Evolutionary conservation across 2,329 filamentous ascomycete genomes (phyloP).

Genomic region (Claviceps citrina): DNA sequence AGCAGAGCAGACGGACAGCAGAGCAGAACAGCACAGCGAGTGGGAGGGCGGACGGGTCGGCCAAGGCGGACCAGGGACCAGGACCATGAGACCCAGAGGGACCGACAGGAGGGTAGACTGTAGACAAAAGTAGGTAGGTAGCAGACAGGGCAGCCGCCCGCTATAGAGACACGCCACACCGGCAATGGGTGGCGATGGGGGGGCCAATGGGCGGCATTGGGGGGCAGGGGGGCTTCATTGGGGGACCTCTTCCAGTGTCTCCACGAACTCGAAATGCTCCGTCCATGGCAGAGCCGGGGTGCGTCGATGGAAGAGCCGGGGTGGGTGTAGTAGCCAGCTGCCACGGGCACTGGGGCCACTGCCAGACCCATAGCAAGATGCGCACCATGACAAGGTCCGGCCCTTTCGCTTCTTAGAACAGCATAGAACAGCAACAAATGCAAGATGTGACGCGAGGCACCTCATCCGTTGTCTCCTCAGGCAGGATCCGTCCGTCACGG

Average conservation of each 20-base stretch:
- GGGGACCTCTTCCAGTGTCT: no score
- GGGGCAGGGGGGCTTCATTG: no score
- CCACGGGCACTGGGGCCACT: not conserved
- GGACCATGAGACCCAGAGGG: slow-evolving; percentile 2
- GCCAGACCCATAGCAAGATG: not conserved
- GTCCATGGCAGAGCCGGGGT: not conserved
- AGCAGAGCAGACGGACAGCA: not conserved
- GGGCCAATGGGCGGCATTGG: no score
- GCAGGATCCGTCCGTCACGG: no score
- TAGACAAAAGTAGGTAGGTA: not conserved
- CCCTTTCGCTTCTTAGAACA: not conserved
- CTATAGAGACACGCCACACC: not conserved
- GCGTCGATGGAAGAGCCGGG: not conserved
- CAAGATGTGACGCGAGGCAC: not conserved
- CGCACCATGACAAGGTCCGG: not conserved
- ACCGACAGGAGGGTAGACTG: slow-evolving; percentile 2
- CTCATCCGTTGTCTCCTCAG: not conserved
- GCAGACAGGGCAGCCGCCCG: slow-evolving; percentile 1
- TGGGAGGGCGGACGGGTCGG: slow-evolving; percentile 2
- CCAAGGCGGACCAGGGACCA: slow-evolving; percentile 6
- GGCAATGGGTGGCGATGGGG: no score
- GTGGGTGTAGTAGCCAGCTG: not conserved
- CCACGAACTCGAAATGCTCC: not conserved
- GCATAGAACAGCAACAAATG: no score
- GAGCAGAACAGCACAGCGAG: not conserved